Evolutionary conservation across 768 basidiomycete species (phyloP).

Genomic region (Tubosaeta sp.): DNA sequence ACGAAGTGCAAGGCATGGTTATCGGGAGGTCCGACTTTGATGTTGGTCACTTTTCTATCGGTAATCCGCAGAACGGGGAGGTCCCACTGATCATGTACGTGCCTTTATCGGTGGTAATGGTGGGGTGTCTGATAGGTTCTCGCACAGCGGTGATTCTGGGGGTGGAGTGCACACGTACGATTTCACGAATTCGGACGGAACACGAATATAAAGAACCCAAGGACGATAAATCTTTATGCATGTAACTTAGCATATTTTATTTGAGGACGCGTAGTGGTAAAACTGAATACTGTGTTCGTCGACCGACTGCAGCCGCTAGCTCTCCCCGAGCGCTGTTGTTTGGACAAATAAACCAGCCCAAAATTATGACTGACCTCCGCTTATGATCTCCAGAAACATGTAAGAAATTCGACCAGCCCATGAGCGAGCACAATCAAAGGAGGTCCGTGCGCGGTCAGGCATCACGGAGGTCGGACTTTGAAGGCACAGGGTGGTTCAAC

Average conservation of each 20-base stretch:
- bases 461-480: constrained; percentile 34
- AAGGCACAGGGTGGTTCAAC: constrained; percentile 36
- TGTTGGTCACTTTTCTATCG: constrained; percentile 55
- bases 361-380: constrained; percentile 11
- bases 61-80: constrained; percentile 50
- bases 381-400: constrained; percentile 9
- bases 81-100: constrained; percentile 60
- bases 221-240: constrained; percentile 3
- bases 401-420: constrained; percentile 17
- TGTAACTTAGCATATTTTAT: constrained; percentile 6
- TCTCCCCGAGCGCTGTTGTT: constrained; percentile 14
- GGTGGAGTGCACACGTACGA: constrained; percentile 48
- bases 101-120: neutral
- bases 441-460: constrained; percentile 35
- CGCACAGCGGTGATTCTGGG: constrained; percentile 44
- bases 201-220: constrained; percentile 8
- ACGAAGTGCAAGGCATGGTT: constrained; percentile 41
- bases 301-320: neutral
- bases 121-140: constrained; percentile 19
- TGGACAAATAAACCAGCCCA: constrained; percentile 29
- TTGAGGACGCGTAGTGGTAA: neutral
- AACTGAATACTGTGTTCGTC: neutral
- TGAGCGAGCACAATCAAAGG: constrained; percentile 23
- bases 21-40: constrained; percentile 55
- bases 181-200: constrained; percentile 20